Percentiles rank a stretch among this genome's conserved stretches.
Conservation (phyloP, 1,284 basidiomycete species). For the Moesziomyces globuligerus region DNA sequence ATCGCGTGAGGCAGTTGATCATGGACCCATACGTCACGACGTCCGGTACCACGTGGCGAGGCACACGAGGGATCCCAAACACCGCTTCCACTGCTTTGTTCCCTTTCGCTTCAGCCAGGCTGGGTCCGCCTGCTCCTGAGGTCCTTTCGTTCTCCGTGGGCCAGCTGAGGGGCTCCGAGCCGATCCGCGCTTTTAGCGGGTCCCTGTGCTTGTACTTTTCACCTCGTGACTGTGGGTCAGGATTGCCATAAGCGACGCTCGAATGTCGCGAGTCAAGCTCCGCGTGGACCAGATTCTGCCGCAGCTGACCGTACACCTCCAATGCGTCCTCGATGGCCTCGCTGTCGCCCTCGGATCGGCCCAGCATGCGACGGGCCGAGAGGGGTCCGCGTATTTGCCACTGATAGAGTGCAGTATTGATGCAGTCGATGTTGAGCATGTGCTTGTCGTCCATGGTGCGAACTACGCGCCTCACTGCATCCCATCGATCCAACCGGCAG, state of each 20-base stretch:
- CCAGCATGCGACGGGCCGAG: neutral
- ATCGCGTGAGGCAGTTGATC: slow-evolving; percentile 27
- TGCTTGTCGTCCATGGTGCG: slow-evolving; percentile 7
- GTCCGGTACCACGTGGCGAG: slow-evolving; percentile 20
- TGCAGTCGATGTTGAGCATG: slow-evolving; percentile 17
- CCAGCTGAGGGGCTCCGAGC: slow-evolving; percentile 13
- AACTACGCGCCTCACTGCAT: slow-evolving; percentile 15
- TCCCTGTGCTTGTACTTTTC: neutral
- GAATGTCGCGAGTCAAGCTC: slow-evolving; percentile 19
- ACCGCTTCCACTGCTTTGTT: slow-evolving; percentile 7
- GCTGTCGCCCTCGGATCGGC: neutral
- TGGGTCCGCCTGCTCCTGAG: neutral
- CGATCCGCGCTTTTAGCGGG: neutral
- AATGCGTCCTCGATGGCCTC: slow-evolving; percentile 11
- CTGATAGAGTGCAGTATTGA: slow-evolving; percentile 33
- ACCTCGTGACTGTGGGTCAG: neutral
- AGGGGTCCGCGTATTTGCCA: slow-evolving; percentile 17
- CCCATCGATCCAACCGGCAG: slow-evolving; percentile 27
- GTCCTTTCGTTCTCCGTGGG: slow-evolving; percentile 8
- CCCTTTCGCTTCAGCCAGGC: neutral
- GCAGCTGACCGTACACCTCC: slow-evolving; percentile 38
- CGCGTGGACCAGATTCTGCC: slow-evolving; percentile 29
- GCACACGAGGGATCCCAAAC: slow-evolving; percentile 14
- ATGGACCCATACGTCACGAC: slow-evolving; percentile 31
- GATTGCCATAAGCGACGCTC: slow-evolving; percentile 10